Conservation (phyloP, 306 rosid species). For the Erythrophleum fordii region DNA sequence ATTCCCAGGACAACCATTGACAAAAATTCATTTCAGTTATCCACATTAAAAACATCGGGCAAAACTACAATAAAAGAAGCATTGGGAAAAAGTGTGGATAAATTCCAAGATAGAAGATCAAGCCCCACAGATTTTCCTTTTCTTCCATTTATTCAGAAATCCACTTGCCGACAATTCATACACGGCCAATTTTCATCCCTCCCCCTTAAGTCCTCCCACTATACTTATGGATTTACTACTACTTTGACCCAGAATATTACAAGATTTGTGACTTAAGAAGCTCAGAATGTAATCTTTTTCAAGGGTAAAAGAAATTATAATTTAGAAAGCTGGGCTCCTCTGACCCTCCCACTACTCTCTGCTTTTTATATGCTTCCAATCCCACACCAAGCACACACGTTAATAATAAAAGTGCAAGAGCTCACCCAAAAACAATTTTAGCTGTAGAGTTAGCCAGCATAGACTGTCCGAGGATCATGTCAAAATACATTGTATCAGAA, state of each 20-base stretch:
- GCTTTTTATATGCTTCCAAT: conserved; percentile 24
- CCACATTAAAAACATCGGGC: conserved; percentile 18
- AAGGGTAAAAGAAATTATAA: neutral
- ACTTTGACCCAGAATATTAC: conserved; percentile 14
- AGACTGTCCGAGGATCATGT: conserved; percentile 73
- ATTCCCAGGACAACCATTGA: conserved; percentile 45
- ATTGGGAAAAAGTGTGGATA: conserved; percentile 19
- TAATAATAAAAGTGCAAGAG: conserved; percentile 32
- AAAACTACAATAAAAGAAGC: conserved; percentile 20
- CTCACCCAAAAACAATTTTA: conserved; percentile 85
- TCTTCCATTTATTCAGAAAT: conserved; percentile 9
- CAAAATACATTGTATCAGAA: conserved; percentile 77
- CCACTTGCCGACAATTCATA: neutral
- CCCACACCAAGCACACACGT: conserved; percentile 24
- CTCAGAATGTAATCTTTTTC: conserved; percentile 4
- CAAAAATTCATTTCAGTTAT: conserved; percentile 39
- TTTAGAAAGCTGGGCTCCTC: conserved; percentile 4
- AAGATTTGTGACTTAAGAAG: neutral
- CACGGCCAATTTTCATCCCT: neutral
- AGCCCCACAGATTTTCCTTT: neutral
- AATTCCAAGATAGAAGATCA: conserved; percentile 3
- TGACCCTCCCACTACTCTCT: conserved; percentile 20
- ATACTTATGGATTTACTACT: neutral
- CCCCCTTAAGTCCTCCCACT: neutral
- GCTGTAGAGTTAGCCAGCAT: conserved; percentile 70